Evolutionary conservation across 1,284 basidiomycete genomes (phyloP).

Genomic region (Ceratobasidium sp.): DNA sequence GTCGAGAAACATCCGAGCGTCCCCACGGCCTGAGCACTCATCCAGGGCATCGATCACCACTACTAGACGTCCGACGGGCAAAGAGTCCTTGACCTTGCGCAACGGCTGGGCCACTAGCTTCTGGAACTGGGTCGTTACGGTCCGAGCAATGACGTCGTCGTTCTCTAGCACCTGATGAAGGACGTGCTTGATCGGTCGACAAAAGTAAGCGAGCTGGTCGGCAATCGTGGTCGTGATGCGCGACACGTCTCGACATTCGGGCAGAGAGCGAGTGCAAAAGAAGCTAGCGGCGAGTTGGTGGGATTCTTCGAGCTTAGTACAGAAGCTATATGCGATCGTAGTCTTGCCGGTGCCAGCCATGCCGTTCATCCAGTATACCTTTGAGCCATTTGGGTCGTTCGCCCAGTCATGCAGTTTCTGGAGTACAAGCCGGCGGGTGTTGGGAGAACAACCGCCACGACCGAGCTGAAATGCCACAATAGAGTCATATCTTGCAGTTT

Average conservation of each 20-base stretch:
- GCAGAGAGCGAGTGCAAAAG: conserved; percentile 6
- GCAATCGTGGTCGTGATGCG: conserved; percentile 20
- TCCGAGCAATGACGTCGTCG: conserved; percentile 1
- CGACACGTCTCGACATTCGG: background rate
- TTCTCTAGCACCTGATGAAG: background rate
- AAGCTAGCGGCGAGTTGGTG: conserved; percentile 16
- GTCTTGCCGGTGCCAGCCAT: conserved; percentile 19
- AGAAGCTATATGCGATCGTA: conserved; percentile 21
- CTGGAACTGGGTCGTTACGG: conserved; percentile 6
- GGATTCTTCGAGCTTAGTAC: background rate
- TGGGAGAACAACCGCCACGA: background rate
- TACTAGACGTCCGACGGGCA: background rate
- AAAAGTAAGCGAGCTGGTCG: conserved; percentile 15
- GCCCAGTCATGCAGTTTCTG: background rate
- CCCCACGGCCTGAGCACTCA: background rate
- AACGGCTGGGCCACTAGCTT: background rate
- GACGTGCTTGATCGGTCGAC: background rate
- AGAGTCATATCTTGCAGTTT: background rate
- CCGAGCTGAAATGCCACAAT: background rate
- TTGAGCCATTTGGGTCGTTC: background rate
- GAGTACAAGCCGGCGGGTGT: background rate
- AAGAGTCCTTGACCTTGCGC: background rate
- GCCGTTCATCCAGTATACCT: conserved; percentile 21
- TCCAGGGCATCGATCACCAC: conserved; percentile 36
- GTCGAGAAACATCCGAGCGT: background rate